Base-by-base conservation (phyloP, 208 protist species). In the Leishmania gerbilli region DNA sequence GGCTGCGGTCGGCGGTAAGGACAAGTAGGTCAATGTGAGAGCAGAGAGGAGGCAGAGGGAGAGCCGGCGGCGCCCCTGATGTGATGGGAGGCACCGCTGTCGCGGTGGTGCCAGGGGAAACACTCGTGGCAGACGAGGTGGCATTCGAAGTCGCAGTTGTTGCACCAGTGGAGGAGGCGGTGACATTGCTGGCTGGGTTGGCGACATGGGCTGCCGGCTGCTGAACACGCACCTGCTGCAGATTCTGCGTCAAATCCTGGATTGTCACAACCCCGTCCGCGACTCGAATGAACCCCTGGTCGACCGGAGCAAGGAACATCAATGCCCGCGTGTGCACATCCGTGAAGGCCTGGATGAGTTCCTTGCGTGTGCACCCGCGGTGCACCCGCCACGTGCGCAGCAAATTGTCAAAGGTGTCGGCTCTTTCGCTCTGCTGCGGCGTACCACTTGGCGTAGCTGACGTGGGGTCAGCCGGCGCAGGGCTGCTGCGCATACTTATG, bases 341-440 rank as follows among this genome's bases (percentile, higher is more conserved):
- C 9, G 76, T 81, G 84, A 97, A 91, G 75, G 83, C 83, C 27
- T 87, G 85, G 49, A 96, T 88, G 21, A 97, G 83, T 79, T 95
- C 92, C 81, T 97, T 96, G 65, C 94, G 92, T 1, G 94, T 97
- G 77, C 94, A 95, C 27, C 94, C 94, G 45, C 71, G 62, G 78
- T 91, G 89, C 6, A 93, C 81, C 1, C 79, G 71, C 91, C 92
- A 95, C 3, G 68, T 77, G 79, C 40, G 71, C n/a, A 82, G 78
- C 13, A 91, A 17, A 15, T 64, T 69, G 53, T 82, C 75, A 49
- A 90, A 88, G 34, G 75, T 84, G 69, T 74, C 81, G 9, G 77
- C 60, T 42, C 51, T 55, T 64, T 64, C 40, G 53, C 19, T 49
- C 21, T 40, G 45, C 37, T 72, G 67, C 51, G 62, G 77, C 40